Evolutionary conservation across 176 grass and related monocot species (phyloP).

Genomic region (Neostapfia colusana): DNA sequence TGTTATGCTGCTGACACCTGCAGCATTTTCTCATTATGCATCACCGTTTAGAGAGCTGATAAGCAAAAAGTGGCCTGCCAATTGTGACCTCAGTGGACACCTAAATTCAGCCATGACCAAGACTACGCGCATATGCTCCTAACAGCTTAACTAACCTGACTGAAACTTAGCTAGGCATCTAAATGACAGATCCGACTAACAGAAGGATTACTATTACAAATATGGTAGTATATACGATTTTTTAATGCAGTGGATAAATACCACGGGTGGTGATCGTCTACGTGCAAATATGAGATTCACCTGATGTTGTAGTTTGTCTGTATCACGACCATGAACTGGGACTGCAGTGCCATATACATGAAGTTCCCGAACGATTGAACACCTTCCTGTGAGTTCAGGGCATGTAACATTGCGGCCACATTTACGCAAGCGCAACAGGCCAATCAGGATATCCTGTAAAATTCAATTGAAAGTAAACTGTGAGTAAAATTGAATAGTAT

Average conservation of each 20-base stretch:
- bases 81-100: too few species aligned
- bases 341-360: constrained; percentile 99
- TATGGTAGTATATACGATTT: too few species aligned
- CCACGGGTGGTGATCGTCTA: not conserved
- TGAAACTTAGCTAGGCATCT: too few species aligned
- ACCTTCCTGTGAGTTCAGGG: constrained; percentile 83
- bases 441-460: constrained; percentile 92
- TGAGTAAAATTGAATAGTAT: constrained; percentile 18
- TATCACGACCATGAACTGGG: constrained; percentile 88
- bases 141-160: too few species aligned
- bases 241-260: not conserved
- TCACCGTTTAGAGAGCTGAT: too few species aligned
- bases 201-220: too few species aligned
- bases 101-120: too few species aligned
- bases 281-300: constrained; percentile 39
- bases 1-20: too few species aligned
- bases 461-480: constrained; percentile 17
- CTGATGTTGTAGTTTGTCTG: constrained; percentile 91
- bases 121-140: too few species aligned
- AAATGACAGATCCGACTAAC: too few species aligned
- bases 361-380: constrained; percentile 95
- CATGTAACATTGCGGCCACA: constrained; percentile 85
- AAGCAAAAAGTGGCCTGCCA: too few species aligned
- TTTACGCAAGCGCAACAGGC: constrained; percentile 77
- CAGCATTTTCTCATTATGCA: too few species aligned